Conservation (phyloP, 1,139 yeast species). For the Geotrichum australiense region DNA sequence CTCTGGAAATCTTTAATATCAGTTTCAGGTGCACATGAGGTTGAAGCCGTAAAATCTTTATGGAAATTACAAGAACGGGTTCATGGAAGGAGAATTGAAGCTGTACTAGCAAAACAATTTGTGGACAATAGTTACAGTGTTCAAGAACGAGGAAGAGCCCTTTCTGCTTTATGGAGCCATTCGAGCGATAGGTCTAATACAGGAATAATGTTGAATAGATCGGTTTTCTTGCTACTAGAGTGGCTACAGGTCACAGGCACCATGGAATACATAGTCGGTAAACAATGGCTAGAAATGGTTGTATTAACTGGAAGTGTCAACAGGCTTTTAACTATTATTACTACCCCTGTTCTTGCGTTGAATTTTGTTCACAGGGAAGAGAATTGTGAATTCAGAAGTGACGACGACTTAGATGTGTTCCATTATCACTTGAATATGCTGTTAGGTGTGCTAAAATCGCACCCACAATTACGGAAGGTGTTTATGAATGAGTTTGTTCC, state of each 20-base stretch:
- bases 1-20: conserved; percentile 36
- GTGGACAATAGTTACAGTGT: conserved; percentile 22
- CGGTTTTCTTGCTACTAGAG: conserved; percentile 64
- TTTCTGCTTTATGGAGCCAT: conserved; percentile 39
- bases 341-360: conserved; percentile 43
- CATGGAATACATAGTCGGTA: conserved; percentile 36
- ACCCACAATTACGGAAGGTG: conserved; percentile 16
- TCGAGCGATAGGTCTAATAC: conserved; percentile 37
- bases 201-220: conserved; percentile 49
- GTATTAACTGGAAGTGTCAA: conserved; percentile 50
- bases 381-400: conserved; percentile 34
- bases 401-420: conserved; percentile 19
- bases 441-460: conserved; percentile 17
- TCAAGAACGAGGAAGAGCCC: conserved; percentile 28
- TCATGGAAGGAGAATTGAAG: conserved; percentile 33
- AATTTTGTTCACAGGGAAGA: conserved; percentile 23
- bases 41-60: conserved; percentile 50
- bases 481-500: conserved; percentile 19
- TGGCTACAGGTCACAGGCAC: conserved; percentile 40
- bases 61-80: conserved; percentile 35
- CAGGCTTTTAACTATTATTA: conserved; percentile 51
- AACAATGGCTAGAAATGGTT: conserved; percentile 51
- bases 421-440: conserved; percentile 20
- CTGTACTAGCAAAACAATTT: conserved; percentile 33
- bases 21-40: conserved; percentile 47